phyloP scores from a whole-genome alignment of 257 asterid species.

The Euphrasia confusa region DNA sequence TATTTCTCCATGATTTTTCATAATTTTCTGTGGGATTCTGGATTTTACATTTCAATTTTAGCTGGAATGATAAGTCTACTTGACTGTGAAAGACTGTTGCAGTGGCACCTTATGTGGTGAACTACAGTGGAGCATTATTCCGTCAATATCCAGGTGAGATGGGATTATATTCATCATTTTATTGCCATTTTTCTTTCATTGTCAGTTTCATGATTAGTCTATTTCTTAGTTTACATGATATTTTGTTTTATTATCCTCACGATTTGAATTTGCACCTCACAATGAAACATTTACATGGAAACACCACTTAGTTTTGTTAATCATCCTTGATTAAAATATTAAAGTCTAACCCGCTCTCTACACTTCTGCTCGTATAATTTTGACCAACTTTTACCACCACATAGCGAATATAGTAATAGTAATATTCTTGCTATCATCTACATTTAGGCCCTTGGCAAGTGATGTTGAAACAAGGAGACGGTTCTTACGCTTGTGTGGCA shows the following conservation, averaged over 20 bases:
- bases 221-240: background rate
- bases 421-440: background rate
- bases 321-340: too few relatives aligned
- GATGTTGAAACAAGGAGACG: constrained; percentile 88
- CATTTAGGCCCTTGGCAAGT: constrained; percentile 96
- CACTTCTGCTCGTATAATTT: too few relatives aligned
- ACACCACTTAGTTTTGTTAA: too few relatives aligned
- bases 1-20: constrained; percentile 27
- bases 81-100: constrained; percentile 78
- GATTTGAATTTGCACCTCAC: too few relatives aligned
- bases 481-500: constrained; percentile 92
- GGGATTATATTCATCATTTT: background rate
- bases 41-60: constrained; percentile 1
- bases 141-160: constrained; percentile 79
- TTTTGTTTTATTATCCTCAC: too few relatives aligned
- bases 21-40: constrained; percentile 1
- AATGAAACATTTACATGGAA: too few relatives aligned
- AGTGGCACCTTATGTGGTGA: constrained; percentile 90
- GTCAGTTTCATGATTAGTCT: background rate
- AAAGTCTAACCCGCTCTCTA: too few relatives aligned
- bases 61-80: constrained; percentile 33
- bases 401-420: too few relatives aligned
- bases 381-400: too few relatives aligned
- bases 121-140: constrained; percentile 84
- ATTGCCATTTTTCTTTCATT: background rate